Evolutionary conservation across 2,329 filamentous ascomycete genomes (phyloP).

Genomic region (Ophiostoma triangulosporum): DNA sequence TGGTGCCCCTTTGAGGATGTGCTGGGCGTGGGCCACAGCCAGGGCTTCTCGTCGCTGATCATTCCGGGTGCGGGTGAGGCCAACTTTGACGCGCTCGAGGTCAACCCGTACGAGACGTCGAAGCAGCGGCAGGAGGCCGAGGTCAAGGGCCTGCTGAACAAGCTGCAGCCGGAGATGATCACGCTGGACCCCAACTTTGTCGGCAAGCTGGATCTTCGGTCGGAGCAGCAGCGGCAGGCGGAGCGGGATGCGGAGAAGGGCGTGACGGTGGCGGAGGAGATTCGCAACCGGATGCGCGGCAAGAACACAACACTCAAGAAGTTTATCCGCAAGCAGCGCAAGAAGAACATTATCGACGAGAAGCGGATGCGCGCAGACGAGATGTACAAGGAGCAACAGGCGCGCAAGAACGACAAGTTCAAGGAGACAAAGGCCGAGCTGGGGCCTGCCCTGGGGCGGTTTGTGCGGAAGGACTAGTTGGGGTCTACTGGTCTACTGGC

Average conservation of each 20-base stretch:
- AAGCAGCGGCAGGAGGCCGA: conserved; percentile 90
- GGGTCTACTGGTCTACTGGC: not conserved
- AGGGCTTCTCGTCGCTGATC: conserved; percentile 80
- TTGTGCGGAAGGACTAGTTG: conserved; percentile 53
- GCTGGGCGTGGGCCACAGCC: conserved; percentile 62
- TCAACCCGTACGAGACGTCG: conserved; percentile 86
- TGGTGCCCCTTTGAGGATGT: conserved; percentile 97
- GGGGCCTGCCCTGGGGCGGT: conserved; percentile 75
- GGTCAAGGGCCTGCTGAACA: conserved; percentile 81
- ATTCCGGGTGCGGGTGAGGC: conserved; percentile 92
- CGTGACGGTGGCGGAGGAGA: conserved; percentile 46
- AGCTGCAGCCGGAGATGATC: conserved; percentile 94
- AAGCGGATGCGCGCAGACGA: conserved; percentile 78
- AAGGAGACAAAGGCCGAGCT: conserved; percentile 57
- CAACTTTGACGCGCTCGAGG: conserved; percentile 87
- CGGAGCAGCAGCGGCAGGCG: conserved; percentile 59
- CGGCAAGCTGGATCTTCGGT: conserved; percentile 72
- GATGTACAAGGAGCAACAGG: conserved; percentile 58
- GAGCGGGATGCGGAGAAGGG: conserved; percentile 59
- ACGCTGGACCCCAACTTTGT: conserved; percentile 85
- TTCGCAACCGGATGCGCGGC: conserved; percentile 58
- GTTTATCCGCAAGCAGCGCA: conserved; percentile 81
- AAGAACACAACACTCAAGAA: conserved; percentile 82
- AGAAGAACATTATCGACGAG: conserved; percentile 92
- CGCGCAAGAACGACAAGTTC: conserved; percentile 48